Base-by-base conservation (phyloP, 768 basidiomycete species). In the Trametes cingulata region DNA sequence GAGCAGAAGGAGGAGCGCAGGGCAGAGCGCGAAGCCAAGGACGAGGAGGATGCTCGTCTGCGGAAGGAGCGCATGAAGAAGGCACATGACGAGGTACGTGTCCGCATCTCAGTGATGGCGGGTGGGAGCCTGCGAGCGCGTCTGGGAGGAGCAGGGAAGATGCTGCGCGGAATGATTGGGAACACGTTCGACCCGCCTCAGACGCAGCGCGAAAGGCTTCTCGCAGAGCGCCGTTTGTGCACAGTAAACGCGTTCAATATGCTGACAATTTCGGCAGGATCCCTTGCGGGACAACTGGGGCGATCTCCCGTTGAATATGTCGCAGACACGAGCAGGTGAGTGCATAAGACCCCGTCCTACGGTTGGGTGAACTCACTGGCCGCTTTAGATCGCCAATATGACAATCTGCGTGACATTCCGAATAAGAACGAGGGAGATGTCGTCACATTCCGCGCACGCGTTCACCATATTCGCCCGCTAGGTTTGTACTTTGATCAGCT, bases 401-500 rank as follows among this genome's bases (percentile, higher is more conserved):
- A 59, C 22, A 15, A 57, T 14, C 14, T 64, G 39, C 49, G 58
- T 37, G 58, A 64, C 40, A 40, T 98, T 49, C 82, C 82, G 29
- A 73, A 81, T 40, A 75, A 74, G 41, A 76, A 83, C 53, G 82
- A 86, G 58, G 94, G 87, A 4, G 78, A 95, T 66, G 80, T 76
- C 9, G 88, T 98, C 47, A 74, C 90, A 43, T 79, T 98, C 64
- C 90, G 95, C 62, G 95, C 94, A 10, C 85, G 97, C 50, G 80
- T 99, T 29, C 93, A 97, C 71, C 95, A 91, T 27, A 88, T 90
- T 25, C 87, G 97, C 41, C 88, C 92, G 0, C 90, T 97, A 71
- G 67, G 70, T 64, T 27, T 3, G 68, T 46, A 3, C 17, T 5
- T 1, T 22, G 29, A 5, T 4, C 10, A 24, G 27, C 7, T 41